These are phyloP conservation scores for Fusarium sp. DNA, from an alignment of 2,329 filamentous ascomycete species.

Conservation along the genomic window DNA sequence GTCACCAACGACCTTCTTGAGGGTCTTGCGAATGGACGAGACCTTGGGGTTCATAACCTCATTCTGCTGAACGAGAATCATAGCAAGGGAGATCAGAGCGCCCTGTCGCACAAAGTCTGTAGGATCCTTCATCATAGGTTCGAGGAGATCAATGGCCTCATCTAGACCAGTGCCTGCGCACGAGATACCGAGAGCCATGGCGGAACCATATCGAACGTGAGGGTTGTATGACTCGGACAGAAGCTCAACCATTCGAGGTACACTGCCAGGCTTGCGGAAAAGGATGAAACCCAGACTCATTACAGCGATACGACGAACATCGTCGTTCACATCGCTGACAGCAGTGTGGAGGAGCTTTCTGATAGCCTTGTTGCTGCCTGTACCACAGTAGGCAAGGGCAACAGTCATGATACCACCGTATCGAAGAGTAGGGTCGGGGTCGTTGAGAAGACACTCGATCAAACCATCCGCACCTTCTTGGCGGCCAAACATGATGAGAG, in stretches of 20 bases:
- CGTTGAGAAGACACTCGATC: slow-evolving; percentile 91
- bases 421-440: slow-evolving; percentile 91
- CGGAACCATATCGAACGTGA: slow-evolving; percentile 96
- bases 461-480: slow-evolving; percentile 95
- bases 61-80: slow-evolving; percentile 99
- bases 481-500: slow-evolving; percentile 96
- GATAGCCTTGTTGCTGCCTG: slow-evolving; percentile 98
- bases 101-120: slow-evolving; percentile 98
- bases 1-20: slow-evolving; percentile 93
- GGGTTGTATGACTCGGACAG: slow-evolving; percentile 99
- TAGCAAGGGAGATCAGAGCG: slow-evolving; percentile 90
- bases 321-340: slow-evolving; percentile 97
- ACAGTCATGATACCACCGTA: slow-evolving; percentile 99
- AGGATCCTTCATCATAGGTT: slow-evolving; percentile 99
- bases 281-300: slow-evolving; percentile 99
- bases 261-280: slow-evolving; percentile 96
- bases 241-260: slow-evolving; percentile 98
- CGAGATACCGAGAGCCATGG: slow-evolving; percentile 98
- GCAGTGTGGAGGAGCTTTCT: slow-evolving; percentile 94
- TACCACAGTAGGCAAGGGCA: slow-evolving; percentile 95
- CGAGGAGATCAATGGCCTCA: slow-evolving; percentile 94
- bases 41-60: slow-evolving; percentile 99
- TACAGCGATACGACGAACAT: slow-evolving; percentile 94
- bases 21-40: slow-evolving; percentile 86
- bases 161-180: slow-evolving; percentile 96